Percentiles rank a stretch among this genome's conserved stretches.
phyloP scores from a whole-genome alignment of 2,329 filamentous ascomycete genomes.

The Botrytis pseudocinerea region DNA sequence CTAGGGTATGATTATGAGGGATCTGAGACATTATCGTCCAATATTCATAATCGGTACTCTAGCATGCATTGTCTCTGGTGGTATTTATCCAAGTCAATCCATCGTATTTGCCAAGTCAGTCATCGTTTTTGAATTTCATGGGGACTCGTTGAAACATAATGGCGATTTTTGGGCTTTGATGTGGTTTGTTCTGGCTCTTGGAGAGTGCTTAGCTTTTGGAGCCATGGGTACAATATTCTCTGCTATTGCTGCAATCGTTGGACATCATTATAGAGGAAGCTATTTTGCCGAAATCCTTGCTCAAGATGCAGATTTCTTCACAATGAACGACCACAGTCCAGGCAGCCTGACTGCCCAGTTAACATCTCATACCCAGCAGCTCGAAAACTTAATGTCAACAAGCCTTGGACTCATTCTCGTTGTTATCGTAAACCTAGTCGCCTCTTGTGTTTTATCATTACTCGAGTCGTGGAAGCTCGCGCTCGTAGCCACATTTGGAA shows the following conservation, averaged over 20 bases:
- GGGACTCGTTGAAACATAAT: neutral
- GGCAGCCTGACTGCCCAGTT: slow-evolving; percentile 40
- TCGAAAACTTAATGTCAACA: slow-evolving; percentile 4
- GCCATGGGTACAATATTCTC: slow-evolving; percentile 1
- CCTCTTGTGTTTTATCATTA: slow-evolving; percentile 45
- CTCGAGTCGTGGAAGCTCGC: slow-evolving; percentile 53
- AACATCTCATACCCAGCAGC: slow-evolving; percentile 41
- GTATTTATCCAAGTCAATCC: slow-evolving; percentile 12
- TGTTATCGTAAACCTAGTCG: slow-evolving; percentile 6
- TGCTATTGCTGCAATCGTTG: neutral
- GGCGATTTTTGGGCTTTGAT: slow-evolving; percentile 32
- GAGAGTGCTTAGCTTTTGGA: slow-evolving; percentile 46
- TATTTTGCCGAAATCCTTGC: slow-evolving; percentile 7
- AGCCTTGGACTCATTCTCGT: slow-evolving; percentile 12
- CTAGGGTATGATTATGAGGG: neutral
- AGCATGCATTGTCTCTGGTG: slow-evolving; percentile 7
- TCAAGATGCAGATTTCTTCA: neutral
- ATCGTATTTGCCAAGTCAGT: slow-evolving; percentile 11
- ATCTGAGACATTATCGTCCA: slow-evolving; percentile 4
- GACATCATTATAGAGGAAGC: neutral
- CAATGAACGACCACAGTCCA: neutral
- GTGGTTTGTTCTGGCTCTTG: slow-evolving; percentile 20
- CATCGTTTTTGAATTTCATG: slow-evolving; percentile 2
- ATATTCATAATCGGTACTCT: slow-evolving; percentile 1
- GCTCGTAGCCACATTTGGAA: slow-evolving; percentile 49